These are phyloP conservation scores for Agaricus blazei DNA, from an alignment of 768 basidiomycete species.

Conservation along the genomic window DNA sequence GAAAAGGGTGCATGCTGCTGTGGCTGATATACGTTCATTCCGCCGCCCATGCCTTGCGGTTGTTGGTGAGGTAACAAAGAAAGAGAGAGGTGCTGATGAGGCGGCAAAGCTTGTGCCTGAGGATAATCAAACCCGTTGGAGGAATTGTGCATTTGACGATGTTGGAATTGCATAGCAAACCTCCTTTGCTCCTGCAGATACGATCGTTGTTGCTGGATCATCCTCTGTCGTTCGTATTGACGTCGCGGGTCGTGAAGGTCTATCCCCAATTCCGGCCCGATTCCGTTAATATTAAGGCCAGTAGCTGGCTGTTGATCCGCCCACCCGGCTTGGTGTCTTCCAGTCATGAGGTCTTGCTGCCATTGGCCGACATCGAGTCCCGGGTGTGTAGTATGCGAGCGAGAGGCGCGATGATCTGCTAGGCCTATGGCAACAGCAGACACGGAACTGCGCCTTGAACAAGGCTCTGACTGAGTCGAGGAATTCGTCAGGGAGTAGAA, in stretches of 20 bases:
- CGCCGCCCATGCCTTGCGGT: background rate
- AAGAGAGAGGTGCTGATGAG: background rate
- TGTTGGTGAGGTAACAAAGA: background rate
- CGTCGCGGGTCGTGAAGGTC: background rate
- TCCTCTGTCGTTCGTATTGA: background rate
- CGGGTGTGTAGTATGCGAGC: constrained; percentile 26
- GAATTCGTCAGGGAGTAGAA: constrained; percentile 2
- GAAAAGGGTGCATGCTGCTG: background rate
- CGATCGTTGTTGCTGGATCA: background rate
- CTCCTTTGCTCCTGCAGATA: constrained; percentile 1
- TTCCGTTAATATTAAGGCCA: background rate
- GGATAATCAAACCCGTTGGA: background rate
- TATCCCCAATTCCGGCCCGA: background rate
- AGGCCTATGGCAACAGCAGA: constrained; percentile 11
- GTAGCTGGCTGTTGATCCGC: background rate
- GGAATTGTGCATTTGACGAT: background rate
- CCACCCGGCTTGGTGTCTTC: background rate
- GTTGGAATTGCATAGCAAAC: background rate
- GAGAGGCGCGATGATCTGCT: constrained; percentile 18
- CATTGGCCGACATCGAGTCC: constrained; percentile 29
- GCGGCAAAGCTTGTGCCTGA: background rate
- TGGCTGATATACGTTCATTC: background rate
- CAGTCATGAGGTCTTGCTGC: background rate
- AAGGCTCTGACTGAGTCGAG: background rate
- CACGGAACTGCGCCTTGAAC: constrained; percentile 14